Conservation (phyloP, 176 grass and related monocot species). For the Carex littledalei region DNA sequence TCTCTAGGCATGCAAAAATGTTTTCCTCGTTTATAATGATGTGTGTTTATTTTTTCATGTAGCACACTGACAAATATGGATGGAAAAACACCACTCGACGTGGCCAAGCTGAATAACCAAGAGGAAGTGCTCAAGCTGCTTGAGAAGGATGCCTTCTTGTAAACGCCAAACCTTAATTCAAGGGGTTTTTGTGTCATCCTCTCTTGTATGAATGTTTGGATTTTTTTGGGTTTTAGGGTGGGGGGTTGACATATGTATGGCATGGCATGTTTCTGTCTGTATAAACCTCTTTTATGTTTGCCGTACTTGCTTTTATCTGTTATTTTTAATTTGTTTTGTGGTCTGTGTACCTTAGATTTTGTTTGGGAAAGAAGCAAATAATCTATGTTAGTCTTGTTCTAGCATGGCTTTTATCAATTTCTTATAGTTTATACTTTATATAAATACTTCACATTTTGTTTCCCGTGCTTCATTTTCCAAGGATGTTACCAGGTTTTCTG, state of each 20-base stretch:
- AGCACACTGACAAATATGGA: conserved; percentile 86
- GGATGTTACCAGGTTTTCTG: too few species aligned
- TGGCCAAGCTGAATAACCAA: conserved; percentile 76
- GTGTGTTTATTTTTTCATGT: background rate
- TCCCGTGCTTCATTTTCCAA: background rate
- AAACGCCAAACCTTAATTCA: conserved; percentile 8
- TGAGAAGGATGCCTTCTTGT: conserved; percentile 84
- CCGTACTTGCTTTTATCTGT: background rate
- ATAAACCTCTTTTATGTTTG: conserved; percentile 18
- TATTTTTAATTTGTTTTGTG: background rate
- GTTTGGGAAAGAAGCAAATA: conserved; percentile 27
- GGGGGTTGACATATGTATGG: background rate
- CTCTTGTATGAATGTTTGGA: background rate
- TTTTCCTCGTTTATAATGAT: background rate
- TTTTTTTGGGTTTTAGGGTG: background rate
- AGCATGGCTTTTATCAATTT: background rate
- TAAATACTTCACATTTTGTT: background rate
- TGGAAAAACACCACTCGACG: conserved; percentile 76
- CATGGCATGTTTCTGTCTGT: conserved; percentile 21
- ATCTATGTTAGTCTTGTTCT: background rate
- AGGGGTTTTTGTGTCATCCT: background rate
- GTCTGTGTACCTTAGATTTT: conserved; percentile 2
- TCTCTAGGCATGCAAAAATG: background rate
- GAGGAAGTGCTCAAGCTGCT: conserved; percentile 79
- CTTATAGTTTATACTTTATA: background rate